Evolutionary conservation across 2,329 filamentous ascomycete species (phyloP).

Genomic region (Thelonectria olida): DNA sequence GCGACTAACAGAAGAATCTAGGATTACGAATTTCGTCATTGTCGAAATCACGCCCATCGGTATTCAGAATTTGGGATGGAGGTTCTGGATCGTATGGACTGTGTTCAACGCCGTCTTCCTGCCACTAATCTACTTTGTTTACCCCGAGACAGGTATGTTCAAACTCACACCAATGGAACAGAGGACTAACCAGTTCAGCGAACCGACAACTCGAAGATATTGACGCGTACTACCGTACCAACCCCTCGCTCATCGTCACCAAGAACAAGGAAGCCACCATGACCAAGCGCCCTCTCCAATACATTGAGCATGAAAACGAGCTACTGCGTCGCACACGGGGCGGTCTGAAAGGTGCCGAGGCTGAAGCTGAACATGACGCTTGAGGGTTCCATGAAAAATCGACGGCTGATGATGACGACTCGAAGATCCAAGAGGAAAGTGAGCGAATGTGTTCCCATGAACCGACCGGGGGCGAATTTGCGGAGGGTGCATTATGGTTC

Average conservation of each 20-base stretch:
- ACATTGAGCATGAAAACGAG: slow-evolving; percentile 22
- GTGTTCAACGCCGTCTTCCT: slow-evolving; percentile 57
- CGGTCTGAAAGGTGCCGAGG: background rate
- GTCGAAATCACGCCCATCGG: slow-evolving; percentile 49
- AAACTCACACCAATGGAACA: background rate
- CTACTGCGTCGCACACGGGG: slow-evolving; percentile 6
- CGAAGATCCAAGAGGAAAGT: background rate
- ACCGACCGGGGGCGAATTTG: no score
- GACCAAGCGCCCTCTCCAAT: slow-evolving; percentile 40
- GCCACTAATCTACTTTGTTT: slow-evolving; percentile 58
- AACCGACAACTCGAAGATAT: slow-evolving; percentile 42
- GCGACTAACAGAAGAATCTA: background rate
- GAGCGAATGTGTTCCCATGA: no score
- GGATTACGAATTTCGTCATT: slow-evolving; percentile 41
- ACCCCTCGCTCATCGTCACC: slow-evolving; percentile 55
- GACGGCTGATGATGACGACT: no score
- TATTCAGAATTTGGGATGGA: slow-evolving; percentile 57
- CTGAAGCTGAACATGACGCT: background rate
- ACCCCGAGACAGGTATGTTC: slow-evolving; percentile 52
- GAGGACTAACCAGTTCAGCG: slow-evolving; percentile 23
- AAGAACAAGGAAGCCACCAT: slow-evolving; percentile 57
- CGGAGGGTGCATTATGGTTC: no score
- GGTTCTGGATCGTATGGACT: slow-evolving; percentile 62
- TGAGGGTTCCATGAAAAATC: background rate
- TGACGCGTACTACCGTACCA: slow-evolving; percentile 48